phyloP scores from a whole-genome alignment of 805 yeast genomes.

The Candida boidinii region DNA sequence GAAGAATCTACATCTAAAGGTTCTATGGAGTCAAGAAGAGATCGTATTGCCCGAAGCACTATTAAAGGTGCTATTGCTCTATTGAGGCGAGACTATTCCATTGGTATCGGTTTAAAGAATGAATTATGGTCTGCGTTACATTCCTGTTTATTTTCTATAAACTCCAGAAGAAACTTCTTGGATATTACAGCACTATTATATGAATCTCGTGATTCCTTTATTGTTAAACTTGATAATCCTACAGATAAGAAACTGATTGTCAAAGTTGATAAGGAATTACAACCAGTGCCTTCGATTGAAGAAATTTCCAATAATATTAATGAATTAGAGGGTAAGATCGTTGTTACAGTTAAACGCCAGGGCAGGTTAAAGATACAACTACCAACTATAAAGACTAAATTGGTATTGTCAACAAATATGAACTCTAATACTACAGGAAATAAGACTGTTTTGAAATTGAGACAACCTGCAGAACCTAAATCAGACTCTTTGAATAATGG shows the following conservation, averaged over 20 bases:
- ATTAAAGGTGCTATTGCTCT: slow-evolving; percentile 59
- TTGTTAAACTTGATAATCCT: slow-evolving; percentile 62
- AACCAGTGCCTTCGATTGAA: slow-evolving; percentile 3
- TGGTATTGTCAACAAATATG: not conserved
- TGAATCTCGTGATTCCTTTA: slow-evolving; percentile 47
- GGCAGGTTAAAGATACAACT: slow-evolving; percentile 48
- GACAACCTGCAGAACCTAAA: too few species aligned
- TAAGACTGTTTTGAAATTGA: slow-evolving; percentile 11
- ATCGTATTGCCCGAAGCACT: slow-evolving; percentile 55
- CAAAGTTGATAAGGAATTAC: slow-evolving; percentile 24
- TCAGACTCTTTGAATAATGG: too few species aligned
- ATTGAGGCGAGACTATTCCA: slow-evolving; percentile 49
- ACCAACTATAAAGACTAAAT: slow-evolving; percentile 19
- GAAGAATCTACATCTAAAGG: slow-evolving; percentile 40
- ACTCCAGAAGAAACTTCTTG: slow-evolving; percentile 54
- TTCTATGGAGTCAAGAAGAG: slow-evolving; percentile 47
- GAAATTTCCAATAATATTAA: too few species aligned
- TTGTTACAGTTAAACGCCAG: slow-evolving; percentile 43
- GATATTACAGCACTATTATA: slow-evolving; percentile 60
- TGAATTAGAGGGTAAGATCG: slow-evolving; percentile 32
- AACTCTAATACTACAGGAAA: too few species aligned
- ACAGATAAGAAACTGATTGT: slow-evolving; percentile 61
- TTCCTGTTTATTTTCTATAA: slow-evolving; percentile 48
- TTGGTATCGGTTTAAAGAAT: slow-evolving; percentile 46
- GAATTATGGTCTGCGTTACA: slow-evolving; percentile 67